Conservation (phyloP, 805 yeast genomes). For the Yamadazyma akitaensis region DNA sequence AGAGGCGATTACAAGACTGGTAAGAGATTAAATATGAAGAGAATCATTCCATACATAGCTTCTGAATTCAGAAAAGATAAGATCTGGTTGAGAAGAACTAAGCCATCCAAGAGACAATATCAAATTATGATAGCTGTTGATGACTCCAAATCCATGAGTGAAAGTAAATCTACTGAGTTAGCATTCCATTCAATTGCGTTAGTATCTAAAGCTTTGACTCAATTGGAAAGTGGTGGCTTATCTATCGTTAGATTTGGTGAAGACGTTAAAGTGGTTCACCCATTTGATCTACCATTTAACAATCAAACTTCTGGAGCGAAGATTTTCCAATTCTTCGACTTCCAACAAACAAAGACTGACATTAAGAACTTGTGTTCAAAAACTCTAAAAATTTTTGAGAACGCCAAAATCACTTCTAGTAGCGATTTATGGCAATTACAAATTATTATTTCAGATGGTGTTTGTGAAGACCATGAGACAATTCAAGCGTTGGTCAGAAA, state of each 20-base stretch:
- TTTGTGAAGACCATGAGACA: conserved; percentile 90
- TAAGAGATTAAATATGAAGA: conserved; percentile 92
- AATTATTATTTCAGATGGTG: conserved; percentile 92
- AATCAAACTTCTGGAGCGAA: conserved; percentile 74
- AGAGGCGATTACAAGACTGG: conserved; percentile 97
- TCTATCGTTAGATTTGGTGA: conserved; percentile 91
- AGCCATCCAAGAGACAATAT: conserved; percentile 95
- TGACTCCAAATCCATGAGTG: conserved; percentile 97
- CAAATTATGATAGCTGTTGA: conserved; percentile 97
- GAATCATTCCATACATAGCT: conserved; percentile 96
- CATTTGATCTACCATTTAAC: conserved; percentile 81
- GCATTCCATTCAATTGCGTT: conserved; percentile 94
- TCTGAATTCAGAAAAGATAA: conserved; percentile 96
- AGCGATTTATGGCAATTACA: conserved; percentile 89
- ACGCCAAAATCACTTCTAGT: conserved; percentile 44
- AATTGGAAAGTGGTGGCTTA: conserved; percentile 89
- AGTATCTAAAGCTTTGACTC: conserved; percentile 90
- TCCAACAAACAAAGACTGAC: conserved; percentile 85
- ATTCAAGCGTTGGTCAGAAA: conserved; percentile 80
- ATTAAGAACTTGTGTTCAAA: conserved; percentile 67
- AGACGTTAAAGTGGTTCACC: conserved; percentile 77
- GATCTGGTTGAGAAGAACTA: conserved; percentile 96
- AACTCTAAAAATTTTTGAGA: conserved; percentile 71
- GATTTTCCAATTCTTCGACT: conserved; percentile 84
- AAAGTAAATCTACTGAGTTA: conserved; percentile 80